Base-by-base conservation (phyloP, 2,329 filamentous ascomycete species). In the Dothistroma septosporum region DNA sequence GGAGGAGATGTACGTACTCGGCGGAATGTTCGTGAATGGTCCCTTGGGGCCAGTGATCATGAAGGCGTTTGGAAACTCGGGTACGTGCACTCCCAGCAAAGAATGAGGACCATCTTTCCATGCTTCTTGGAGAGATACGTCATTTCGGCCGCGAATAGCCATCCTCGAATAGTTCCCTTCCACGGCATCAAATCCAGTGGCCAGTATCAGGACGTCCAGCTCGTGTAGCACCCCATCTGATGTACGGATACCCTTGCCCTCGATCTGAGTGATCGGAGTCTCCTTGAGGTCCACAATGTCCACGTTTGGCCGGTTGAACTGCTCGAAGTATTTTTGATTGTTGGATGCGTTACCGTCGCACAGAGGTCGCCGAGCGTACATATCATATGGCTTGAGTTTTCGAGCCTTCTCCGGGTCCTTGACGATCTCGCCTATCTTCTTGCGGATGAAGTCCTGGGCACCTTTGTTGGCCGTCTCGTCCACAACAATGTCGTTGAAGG, bases 381-480 rank as follows among this genome's bases (percentile, higher is more conserved):
- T 78, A 49, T 81, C 71, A 2, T 75, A 63, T 0, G 84, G 84
- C 0, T 82, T 82, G 10, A 86, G 74, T 2, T 85, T 64, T n/a
- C 83, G 80, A 19, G 77, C 72, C 61, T 78, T 76, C 24, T 70
- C 70, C 0, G 82, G 77, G 58, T 86, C 82, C 0, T 74, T 71
- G 41, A 86, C 77, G 1, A 83, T 77, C 9, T 72, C 74, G 0
- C 81, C 76, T 0, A 79, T 79, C 70, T 83, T 84, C 61, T 76
- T 76, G 2, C 75, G 75, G 81, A 83, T 86, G 69, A 85, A 85
- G 2, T 80, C 73, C 66, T 85, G 86, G 0, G 77, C 75, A 57
- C 79, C 76, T n/a, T 76, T 69, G 67, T 86, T 87, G 2, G 81
- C 80, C 14, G 80, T 75, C 0, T 71, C 47, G 31, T 77, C 72